Base-by-base conservation (phyloP, 2,329 filamentous ascomycete species). In the Lizonia empirigonia region DNA sequence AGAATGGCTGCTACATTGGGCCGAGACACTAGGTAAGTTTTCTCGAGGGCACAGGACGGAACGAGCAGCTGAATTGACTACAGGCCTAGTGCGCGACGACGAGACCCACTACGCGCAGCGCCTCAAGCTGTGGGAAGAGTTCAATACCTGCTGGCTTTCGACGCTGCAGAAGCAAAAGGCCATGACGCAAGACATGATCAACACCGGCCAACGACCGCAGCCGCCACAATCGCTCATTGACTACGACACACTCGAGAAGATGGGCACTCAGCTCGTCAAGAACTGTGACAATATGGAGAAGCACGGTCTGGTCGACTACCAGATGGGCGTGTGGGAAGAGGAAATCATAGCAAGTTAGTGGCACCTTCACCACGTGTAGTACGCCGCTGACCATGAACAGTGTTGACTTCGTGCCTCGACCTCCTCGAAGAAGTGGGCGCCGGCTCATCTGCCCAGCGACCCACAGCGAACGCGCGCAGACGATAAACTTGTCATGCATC, bases 321-420 rank as follows among this genome's bases (percentile, higher is more conserved):
- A 97, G 67, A 95, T 96, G 77, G 94, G 94, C 7, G 90, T 97
- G 20, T 95, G 91, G 84, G 94, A 97, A 74, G 92, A 97, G 69
- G 86, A 90, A 68, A 97, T 97, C 63, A 84, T 94, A 62, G 83
- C 84, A 51, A 82, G 92, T 96, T 79, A 75, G 89, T 81, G 22
- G 33, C 27, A 22, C 29, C 4, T 18, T 12, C 5, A 19, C 30
- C 37, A 32, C 35, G 24, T 37, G 15, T 22, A 19, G 30, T 13
- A n/a, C 30, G 4, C 30, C 24, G 35, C 59, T 62, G 55, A 63
- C 41, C 51, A 20, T 45, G 57, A 20, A 20, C 53, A 84, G 82
- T 82, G 60, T 70, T 84, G 37, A 74, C 72, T 15, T 76, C 78
- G 59, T 83, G 80, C 61, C 75, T 84, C 54, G 80, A 84, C 56